Evolutionary conservation across 1,284 basidiomycete species (phyloP), one percentile per base, ranked within the genome.

Genomic region (Moniliella sp.): DNA sequence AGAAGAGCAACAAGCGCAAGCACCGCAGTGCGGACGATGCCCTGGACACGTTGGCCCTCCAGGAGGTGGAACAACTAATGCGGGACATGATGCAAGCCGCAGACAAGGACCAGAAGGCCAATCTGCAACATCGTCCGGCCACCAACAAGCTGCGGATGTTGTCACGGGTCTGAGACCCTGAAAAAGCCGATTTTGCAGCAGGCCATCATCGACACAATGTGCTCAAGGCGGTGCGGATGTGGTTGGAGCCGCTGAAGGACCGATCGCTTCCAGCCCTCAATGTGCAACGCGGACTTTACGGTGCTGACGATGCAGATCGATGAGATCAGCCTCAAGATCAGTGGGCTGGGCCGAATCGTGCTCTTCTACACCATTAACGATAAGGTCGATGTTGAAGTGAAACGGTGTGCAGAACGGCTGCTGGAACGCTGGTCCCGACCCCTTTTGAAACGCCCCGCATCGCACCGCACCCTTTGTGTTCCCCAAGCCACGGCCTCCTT

Each of bases 141-240:
- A 73, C 74, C 7, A 67, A 74, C 33, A 97, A 97, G 64, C 70
- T 94, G 18, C 72, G 70, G 35, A 68, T 91, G 52, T 66, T 97
- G 15, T 74, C 76, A 11, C 75, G 78, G 48, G 88, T 91, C n/a
- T 78, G 75, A 79, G n/a, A 76, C 81, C 3, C 66, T 97, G 39
- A 78, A 84, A 62, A 94, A 91, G 86, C 86, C 74, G 15, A 75
- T 81, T 2, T 70, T 91, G 9, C 75, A 78, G 21, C 81, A 91
- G 49, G 80, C 83, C 2, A 91, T 94, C 51, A 71, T 86, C 38
- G 91, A 97, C 86, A 86, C 61, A 86, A 88, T 44, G 68, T 94
- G 21, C 69, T 99, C 17, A 79, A 84, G 49, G 83, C 76, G 3
- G 83, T 94, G 34, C 70, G 73, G 34, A 67, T 73, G 25, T 99